Base-by-base conservation (phyloP, 352 stramenopile genomes). In the Pythium brachiatum region DNA sequence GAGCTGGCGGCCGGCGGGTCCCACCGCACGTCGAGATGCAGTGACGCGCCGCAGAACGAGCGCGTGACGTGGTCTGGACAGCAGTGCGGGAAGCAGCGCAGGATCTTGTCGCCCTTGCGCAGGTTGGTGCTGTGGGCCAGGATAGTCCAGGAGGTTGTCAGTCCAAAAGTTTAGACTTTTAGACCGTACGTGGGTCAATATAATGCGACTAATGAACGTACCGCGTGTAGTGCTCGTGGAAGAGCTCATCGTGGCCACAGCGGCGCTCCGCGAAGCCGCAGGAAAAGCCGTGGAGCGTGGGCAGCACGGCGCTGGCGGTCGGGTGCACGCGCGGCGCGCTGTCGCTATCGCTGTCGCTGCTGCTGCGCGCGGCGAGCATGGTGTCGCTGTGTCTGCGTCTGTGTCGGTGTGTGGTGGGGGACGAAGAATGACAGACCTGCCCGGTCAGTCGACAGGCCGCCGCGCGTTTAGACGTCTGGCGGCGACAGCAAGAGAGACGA, bases 11-110 rank as follows among this genome's bases (percentile, higher is more conserved):
- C 25, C 11, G 25, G 25, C 9, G 21, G 11, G 26, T 21, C 12
- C 16, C 12, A 60, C 20, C 48, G 26, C n/a, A 89, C 74, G 18
- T 64, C 51, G 31, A 87, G 68, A 41, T 69, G 66, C 41, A 89
- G 66, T 15, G 78, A 65, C 21, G 80, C 70, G 26, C 80, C 80
- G 60, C 80, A 89, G 64, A 85, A 89, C 53, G 74, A 85, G 18
- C 78, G 76, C 18, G 75, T 68, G 38, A 87, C 53, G 54, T 89
- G 80, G 36, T 76, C 59, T 0, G 76, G 77, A 29, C 77, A 89
- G 64, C 79, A 89, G 58, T 89, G 77, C 18, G 79, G 77, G 57
- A 87, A 89, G 69, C 77, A 89, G 46, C 78, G 74, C 56, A 87
- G 36, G 68, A 87, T 87, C 76, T 86, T 64, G 57, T 48, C 38